phyloP scores from a whole-genome alignment of 2,329 filamentous ascomycete species.

The Rhynchosporium graminicola region DNA sequence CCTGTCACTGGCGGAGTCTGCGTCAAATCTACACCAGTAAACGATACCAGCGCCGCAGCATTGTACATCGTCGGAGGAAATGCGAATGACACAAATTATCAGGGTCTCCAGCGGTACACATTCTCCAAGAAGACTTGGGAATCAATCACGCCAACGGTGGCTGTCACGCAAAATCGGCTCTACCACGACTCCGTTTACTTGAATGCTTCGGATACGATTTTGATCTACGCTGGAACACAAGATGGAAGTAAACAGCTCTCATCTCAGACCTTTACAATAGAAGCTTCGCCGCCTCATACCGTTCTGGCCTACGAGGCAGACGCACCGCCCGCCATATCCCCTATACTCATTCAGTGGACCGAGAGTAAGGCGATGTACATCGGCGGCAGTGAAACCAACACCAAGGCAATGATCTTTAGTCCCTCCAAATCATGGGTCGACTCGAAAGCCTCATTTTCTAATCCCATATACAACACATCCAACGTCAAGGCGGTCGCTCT shows the following conservation, averaged over 20 bases:
- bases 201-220: conserved; percentile 65
- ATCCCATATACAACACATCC: conserved; percentile 59
- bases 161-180: conserved; percentile 58
- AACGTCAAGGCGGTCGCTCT: conserved; percentile 65
- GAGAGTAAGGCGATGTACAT: conserved; percentile 70
- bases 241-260: conserved; percentile 60
- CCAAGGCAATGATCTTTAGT: conserved; percentile 72
- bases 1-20: conserved; percentile 76
- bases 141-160: conserved; percentile 48
- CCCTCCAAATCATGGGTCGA: conserved; percentile 64
- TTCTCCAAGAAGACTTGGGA: conserved; percentile 61
- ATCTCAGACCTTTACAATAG: conserved; percentile 74
- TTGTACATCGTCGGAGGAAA: conserved; percentile 83
- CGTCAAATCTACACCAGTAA: conserved; percentile 65
- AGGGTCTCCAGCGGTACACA: conserved; percentile 72
- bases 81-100: conserved; percentile 54
- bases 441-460: conserved; percentile 63
- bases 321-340: conserved; percentile 64
- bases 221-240: conserved; percentile 78
- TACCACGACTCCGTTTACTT: conserved; percentile 79
- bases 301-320: conserved; percentile 60
- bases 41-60: conserved; percentile 58
- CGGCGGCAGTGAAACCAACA: conserved; percentile 69
- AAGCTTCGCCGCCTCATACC: conserved; percentile 62
- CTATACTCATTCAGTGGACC: conserved; percentile 75